These are phyloP conservation scores for Penicillium oxalicum DNA, from an alignment of 2,329 filamentous ascomycete species.

Conservation along the genomic window DNA sequence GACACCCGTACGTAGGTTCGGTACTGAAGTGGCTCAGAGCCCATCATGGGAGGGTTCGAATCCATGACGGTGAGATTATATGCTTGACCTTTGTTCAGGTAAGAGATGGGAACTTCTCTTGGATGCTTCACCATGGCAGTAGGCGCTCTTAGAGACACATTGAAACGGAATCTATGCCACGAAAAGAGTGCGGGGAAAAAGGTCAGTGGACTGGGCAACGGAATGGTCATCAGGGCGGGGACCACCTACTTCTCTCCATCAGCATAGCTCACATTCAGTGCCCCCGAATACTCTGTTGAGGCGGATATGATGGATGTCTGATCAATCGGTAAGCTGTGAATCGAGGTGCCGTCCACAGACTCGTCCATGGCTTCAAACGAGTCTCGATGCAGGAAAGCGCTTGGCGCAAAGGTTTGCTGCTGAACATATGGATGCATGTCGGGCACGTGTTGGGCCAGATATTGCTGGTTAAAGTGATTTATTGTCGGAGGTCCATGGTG, in stretches of 20 bases:
- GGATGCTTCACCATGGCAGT: constrained; percentile 86
- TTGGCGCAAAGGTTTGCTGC: constrained; percentile 61
- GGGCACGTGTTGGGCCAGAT: constrained; percentile 54
- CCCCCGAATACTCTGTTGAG: constrained; percentile 26
- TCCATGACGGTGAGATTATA: constrained; percentile 84
- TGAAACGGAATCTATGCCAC: constrained; percentile 66
- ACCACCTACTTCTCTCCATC: constrained; percentile 50
- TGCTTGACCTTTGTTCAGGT: constrained; percentile 94
- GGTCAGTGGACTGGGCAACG: too few species aligned
- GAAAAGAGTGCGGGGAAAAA: not conserved
- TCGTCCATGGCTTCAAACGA: constrained; percentile 76
- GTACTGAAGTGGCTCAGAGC: constrained; percentile 62
- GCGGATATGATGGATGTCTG: constrained; percentile 48
- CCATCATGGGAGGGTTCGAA: constrained; percentile 57
- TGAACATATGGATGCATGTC: constrained; percentile 68
- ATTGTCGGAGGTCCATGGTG: constrained; percentile 58
- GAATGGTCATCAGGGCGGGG: too few species aligned
- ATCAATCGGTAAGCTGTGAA: constrained; percentile 53
- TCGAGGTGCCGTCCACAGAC: constrained; percentile 58
- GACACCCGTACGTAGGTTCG: constrained; percentile 91
- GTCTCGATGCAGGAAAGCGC: constrained; percentile 74
- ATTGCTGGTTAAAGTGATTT: constrained; percentile 58
- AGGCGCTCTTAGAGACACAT: constrained; percentile 82
- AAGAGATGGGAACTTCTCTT: constrained; percentile 93
- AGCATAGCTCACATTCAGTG: constrained; percentile 24